Evolutionary conservation across 805 yeast genomes (phyloP), one percentile per base, ranked within the genome.

Genomic region (Wickerhamiella kazuoi): DNA sequence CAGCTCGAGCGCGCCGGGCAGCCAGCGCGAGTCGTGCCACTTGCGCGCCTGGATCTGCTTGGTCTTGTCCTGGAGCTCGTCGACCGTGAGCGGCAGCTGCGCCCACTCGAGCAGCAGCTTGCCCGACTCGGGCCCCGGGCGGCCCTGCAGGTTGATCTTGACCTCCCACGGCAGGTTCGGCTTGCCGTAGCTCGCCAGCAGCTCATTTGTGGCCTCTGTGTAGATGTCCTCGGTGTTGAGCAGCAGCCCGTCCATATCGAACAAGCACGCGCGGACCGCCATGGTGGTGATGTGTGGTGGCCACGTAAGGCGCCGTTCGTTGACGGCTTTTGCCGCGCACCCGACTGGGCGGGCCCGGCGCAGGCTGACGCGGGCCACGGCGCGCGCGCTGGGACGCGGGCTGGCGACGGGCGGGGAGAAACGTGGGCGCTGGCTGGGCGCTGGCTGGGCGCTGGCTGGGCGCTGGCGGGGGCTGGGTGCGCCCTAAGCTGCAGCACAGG

Each of bases 201-300:
- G 57, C 39, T 73, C 76, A 37, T 79, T 71, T 24, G 81, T 64
- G 2, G 81, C 79, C 41, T 73, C 72, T 1, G 98, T 87, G 57
- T 90, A 90, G 40, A 86, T 66, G 47, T 81, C 93, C 59, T 90
- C 99, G 3, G 96, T 80, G 61, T 86, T 82, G 53, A 90, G 71
- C 45, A 90, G 65, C 19, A 93, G 70, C 1, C 99, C 99, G 56
- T 90, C 99, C 97, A 90, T 67, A 65, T 78, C 82, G 53, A 76
- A 77, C 44, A 77, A 76, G 63, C 83, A 76, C 26, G 84, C 86
- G 55, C 65, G 73, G 52, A 66, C 17, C 14, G 15, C 13, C 26
- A 21, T 19, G 32, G 15, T 30, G 17, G 9, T n/a, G 32, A 30
- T 24, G 13, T 24, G 29, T 9, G 14, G 29, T 9, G 9, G 13